phyloP scores from a whole-genome alignment of 108 stramenopile species.

The Nitzschia sp. region DNA sequence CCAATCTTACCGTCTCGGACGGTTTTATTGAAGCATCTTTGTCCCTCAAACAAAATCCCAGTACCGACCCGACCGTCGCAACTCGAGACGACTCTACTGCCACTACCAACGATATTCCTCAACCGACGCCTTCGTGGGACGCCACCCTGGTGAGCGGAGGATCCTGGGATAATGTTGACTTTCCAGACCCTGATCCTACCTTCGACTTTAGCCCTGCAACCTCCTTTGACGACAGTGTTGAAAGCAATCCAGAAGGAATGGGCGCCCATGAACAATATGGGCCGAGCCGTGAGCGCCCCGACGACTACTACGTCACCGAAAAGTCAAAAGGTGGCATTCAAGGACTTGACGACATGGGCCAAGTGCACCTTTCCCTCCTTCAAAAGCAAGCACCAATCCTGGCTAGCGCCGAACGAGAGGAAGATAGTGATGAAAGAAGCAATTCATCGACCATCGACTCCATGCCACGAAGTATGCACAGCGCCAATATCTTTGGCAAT shows the following conservation, averaged over 20 bases:
- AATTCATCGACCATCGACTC: not conserved
- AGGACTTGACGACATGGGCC: not conserved
- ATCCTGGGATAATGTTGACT: slow-evolving; percentile 2
- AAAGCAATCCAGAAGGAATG: not conserved
- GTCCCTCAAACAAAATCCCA: not conserved
- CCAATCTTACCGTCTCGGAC: not conserved
- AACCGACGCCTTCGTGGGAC: not conserved
- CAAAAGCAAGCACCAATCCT: not conserved
- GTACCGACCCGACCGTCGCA: slow-evolving; percentile 6
- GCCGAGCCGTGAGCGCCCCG: not conserved
- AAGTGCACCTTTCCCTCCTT: not conserved
- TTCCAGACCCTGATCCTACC: slow-evolving; percentile 1
- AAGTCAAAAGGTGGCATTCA: not conserved
- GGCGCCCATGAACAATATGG: not conserved
- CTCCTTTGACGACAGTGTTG: slow-evolving; percentile 4
- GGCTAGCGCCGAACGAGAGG: not conserved
- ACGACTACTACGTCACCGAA: not conserved
- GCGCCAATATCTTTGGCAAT: slow-evolving; percentile 7
- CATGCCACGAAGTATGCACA: not conserved
- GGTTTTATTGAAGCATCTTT: not conserved
- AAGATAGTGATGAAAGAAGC: not conserved
- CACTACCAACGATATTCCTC: not conserved
- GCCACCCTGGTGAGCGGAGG: not conserved
- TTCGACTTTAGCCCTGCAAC: not conserved
- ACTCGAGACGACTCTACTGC: slow-evolving; percentile 1